Percentiles rank a stretch among this genome's conserved stretches.
Evolutionary conservation across 352 stramenopile species (phyloP).

Genomic region (Phytophthora crassamura): DNA sequence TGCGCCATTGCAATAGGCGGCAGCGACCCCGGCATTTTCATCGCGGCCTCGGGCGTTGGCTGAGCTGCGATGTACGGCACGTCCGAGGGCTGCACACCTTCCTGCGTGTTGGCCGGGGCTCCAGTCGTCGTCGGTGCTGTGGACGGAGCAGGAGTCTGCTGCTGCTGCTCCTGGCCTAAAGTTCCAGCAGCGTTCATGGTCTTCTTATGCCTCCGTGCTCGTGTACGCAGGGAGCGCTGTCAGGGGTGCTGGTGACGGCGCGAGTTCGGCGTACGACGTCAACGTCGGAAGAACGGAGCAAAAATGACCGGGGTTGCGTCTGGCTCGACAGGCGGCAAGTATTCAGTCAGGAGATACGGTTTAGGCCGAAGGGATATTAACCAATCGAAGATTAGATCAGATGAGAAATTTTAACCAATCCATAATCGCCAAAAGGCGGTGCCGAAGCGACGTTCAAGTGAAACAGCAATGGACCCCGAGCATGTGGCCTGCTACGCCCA

Average conservation of each 20-base stretch:
- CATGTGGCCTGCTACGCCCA: constrained; percentile 49
- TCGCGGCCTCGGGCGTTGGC: constrained; percentile 38
- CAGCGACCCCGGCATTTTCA: constrained; percentile 38
- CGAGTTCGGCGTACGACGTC: too few relatives aligned
- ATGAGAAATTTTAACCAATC: constrained; percentile 42
- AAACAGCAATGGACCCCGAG: constrained; percentile 54
- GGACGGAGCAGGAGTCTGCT: background rate
- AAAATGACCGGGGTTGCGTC: too few relatives aligned
- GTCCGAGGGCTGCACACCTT: constrained; percentile 27
- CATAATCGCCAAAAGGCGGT: constrained; percentile 26
- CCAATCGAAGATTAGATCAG: too few relatives aligned
- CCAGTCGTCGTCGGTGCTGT: constrained; percentile 8
- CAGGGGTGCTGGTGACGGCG: too few relatives aligned
- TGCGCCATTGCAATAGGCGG: constrained; percentile 55
- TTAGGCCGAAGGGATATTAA: too few relatives aligned
- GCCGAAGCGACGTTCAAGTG: constrained; percentile 30
- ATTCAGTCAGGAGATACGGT: too few relatives aligned
- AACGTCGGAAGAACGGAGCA: too few relatives aligned
- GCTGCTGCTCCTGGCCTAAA: constrained; percentile 5
- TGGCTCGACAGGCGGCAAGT: too few relatives aligned
- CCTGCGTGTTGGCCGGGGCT: constrained; percentile 9
- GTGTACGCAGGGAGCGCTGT: background rate
- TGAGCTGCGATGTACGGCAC: constrained; percentile 47
- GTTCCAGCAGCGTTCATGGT: constrained; percentile 17
- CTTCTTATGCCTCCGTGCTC: background rate